phyloP scores from a whole-genome alignment of 2,329 filamentous ascomycete species.

The Fusarium succisae region DNA sequence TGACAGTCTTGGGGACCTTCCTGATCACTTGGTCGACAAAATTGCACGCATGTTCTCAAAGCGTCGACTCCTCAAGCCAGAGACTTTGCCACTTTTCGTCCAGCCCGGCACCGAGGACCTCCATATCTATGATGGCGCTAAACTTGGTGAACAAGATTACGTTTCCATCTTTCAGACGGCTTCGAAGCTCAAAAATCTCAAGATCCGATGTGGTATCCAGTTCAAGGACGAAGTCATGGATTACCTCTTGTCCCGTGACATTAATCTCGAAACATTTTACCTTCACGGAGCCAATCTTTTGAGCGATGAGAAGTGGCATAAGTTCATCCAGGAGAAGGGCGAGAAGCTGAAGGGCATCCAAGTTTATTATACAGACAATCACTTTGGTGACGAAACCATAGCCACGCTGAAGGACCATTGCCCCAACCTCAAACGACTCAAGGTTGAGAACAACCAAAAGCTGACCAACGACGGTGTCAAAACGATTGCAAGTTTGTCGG shows the following conservation, averaged over 20 bases:
- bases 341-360: constrained; percentile 72
- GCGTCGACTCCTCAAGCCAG: constrained; percentile 62
- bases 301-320: constrained; percentile 77
- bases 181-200: constrained; percentile 73
- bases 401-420: constrained; percentile 70
- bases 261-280: constrained; percentile 75
- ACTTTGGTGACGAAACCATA: constrained; percentile 79
- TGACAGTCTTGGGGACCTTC: constrained; percentile 69
- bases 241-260: constrained; percentile 79
- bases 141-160: constrained; percentile 79
- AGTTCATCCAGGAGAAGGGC: constrained; percentile 74
- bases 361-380: constrained; percentile 84
- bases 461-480: constrained; percentile 73
- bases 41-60: constrained; percentile 70
- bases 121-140: constrained; percentile 67
- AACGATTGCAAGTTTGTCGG: constrained; percentile 68
- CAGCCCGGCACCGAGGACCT: constrained; percentile 61
- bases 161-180: constrained; percentile 81
- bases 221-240: constrained; percentile 87
- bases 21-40: constrained; percentile 64
- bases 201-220: constrained; percentile 86
- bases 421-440: constrained; percentile 76
- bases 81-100: constrained; percentile 66
- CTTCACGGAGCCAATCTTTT: constrained; percentile 88
- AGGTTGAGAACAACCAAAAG: constrained; percentile 82